Base-by-base conservation (phyloP, 352 stramenopile species). In the Phytophthora sansomeana region DNA sequence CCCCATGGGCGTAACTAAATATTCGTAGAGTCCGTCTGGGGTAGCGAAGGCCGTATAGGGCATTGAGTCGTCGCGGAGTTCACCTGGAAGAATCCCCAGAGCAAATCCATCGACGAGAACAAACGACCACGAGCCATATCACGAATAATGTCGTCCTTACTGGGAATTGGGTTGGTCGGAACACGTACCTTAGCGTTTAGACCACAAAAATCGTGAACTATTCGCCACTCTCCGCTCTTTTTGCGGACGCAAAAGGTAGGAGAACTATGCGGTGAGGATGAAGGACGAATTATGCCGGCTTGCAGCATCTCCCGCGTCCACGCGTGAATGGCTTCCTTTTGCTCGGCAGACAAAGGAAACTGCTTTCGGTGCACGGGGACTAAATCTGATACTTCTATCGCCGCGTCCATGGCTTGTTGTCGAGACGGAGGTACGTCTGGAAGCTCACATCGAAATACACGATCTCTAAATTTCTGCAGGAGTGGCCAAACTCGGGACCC, bases 241-340 rank as follows among this genome's bases (percentile, higher is more conserved):
- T 69, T 63, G 1, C 50, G 49, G 3, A 62, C 60, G 5, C 60
- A 62, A 24, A 68, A 62, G 3, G 36, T 58, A 3, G 60, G 60
- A 9, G 44, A 10, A 13, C 35, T 58, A 16, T 58, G 58, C 1
- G 43, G 42, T 1, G 51, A 63, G 6, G n/a, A 53, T 0, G 52
- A 63, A 8, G 60, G 44, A 19, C 35, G 28, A 11, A 58, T 58
- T 8, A 69, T n/a, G 1, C 24, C 24, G 2, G 38, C 53, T 9
- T 54, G 5, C 1, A 69, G 3, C 53, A 69, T 60, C 13, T 64
- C 61, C 1, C 16, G 43, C 4, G 19, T 4, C 38, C 51, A 69
- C 1, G 11, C 14, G 4, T 44, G 38, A n/a, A 64, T 56, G 7
- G 29, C 38, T 0, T 38, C 24, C 17, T 62, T 58, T 10, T 64